Conservation (phyloP, 176 grass and related monocot species). For the Puccinellia tenuiflora region DNA sequence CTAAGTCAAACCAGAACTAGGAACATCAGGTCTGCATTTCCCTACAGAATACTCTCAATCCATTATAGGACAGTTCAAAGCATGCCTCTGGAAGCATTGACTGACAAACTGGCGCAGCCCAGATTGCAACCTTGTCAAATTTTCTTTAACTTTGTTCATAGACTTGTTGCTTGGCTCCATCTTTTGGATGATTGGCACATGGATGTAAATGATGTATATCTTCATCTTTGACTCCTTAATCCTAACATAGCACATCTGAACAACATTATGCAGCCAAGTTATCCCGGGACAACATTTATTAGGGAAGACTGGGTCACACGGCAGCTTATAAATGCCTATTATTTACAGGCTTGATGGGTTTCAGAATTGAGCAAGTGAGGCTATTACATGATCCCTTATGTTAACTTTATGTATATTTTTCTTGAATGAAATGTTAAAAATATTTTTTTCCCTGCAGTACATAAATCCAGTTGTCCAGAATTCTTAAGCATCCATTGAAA, state of each 20-base stretch:
- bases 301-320: slow-evolving; percentile 79
- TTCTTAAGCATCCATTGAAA: slow-evolving; percentile 87
- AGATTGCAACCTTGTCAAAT: slow-evolving; percentile 90
- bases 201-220: slow-evolving; percentile 39
- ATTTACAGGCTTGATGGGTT: slow-evolving; percentile 94
- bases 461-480: slow-evolving; percentile 97
- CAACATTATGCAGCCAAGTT: slow-evolving; percentile 60
- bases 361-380: slow-evolving; percentile 92
- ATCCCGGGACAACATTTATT: slow-evolving; percentile 64
- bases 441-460: slow-evolving; percentile 55
- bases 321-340: slow-evolving; percentile 75
- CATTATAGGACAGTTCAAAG: slow-evolving; percentile 70
- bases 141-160: slow-evolving; percentile 81
- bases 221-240: slow-evolving; percentile 4
- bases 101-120: slow-evolving; percentile 89
- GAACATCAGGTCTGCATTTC: slow-evolving; percentile 65
- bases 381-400: slow-evolving; percentile 12
- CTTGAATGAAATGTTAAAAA: not conserved
- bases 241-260: not conserved
- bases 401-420: not conserved
- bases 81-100: slow-evolving; percentile 92
- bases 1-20: slow-evolving; percentile 54
- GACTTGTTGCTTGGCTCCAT: slow-evolving; percentile 80
- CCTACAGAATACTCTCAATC: slow-evolving; percentile 66
- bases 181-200: slow-evolving; percentile 81